These are phyloP conservation scores for Coriolopsis trogii DNA, from an alignment of 1,284 basidiomycete species.

Conservation along the genomic window DNA sequence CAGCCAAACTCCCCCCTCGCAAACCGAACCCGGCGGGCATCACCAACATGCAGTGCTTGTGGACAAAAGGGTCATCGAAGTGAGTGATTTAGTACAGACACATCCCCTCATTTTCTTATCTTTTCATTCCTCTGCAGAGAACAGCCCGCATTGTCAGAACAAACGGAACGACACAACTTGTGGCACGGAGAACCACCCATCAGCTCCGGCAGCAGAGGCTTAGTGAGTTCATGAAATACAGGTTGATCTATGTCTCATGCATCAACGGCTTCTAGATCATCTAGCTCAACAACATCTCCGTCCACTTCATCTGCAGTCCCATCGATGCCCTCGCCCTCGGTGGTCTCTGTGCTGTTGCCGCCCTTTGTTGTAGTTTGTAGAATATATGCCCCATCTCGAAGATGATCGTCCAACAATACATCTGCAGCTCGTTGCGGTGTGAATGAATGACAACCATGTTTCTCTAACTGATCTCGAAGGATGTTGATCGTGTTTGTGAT, in stretches of 20 bases:
- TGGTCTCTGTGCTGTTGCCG: background rate
- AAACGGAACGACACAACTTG: background rate
- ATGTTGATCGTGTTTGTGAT: constrained; percentile 29
- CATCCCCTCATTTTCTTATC: background rate
- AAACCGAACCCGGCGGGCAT: background rate
- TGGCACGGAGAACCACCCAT: background rate
- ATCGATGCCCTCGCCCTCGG: background rate
- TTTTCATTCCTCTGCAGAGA: background rate
- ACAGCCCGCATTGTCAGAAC: background rate
- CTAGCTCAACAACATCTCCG: background rate
- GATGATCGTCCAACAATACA: background rate
- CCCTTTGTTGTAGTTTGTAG: background rate
- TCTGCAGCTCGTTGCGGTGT: background rate
- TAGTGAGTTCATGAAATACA: background rate
- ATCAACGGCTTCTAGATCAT: background rate
- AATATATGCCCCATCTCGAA: background rate
- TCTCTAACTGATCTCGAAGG: constrained; percentile 23
- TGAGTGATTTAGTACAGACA: background rate
- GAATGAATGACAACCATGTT: background rate
- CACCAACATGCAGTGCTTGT: background rate
- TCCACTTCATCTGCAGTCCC: background rate
- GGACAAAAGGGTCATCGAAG: background rate
- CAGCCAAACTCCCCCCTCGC: background rate
- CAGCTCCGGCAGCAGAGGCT: background rate
- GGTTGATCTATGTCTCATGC: background rate